Conservation (phyloP, 306 rosid species). For the Pueraria montana region DNA sequence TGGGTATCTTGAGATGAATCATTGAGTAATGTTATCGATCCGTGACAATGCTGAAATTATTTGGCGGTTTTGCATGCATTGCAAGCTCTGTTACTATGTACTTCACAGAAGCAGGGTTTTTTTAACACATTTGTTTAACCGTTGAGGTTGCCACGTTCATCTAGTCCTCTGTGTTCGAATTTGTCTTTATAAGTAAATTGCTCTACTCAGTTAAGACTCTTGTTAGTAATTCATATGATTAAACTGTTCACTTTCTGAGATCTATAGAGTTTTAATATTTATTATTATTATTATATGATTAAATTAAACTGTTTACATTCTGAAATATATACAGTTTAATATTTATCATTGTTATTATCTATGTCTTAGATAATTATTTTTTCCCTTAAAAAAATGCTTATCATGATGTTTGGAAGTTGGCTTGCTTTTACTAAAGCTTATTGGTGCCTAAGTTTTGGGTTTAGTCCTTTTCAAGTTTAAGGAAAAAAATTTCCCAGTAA, state of each 20-base stretch:
- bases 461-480: not conserved
- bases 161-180: not conserved
- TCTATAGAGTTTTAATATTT: not conserved
- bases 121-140: not conserved
- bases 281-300: not conserved
- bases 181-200: not conserved
- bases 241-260: not conserved
- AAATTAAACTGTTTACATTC: not conserved
- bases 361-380: not conserved
- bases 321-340: not conserved
- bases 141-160: not conserved
- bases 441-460: not conserved
- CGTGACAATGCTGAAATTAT: not conserved
- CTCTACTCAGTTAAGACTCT: not conserved
- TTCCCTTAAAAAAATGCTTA: not conserved
- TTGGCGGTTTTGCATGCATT: not conserved
- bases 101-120: no score
- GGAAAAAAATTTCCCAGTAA: not conserved
- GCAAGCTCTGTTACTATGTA: not conserved
- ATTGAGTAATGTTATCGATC: not conserved
- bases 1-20: not conserved
- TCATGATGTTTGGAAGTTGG: not conserved
- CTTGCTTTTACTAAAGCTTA: not conserved
- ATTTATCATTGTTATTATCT: not conserved
- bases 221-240: not conserved